phyloP scores from a whole-genome alignment of 768 basidiomycete species.

The Tulasnella sp. region DNA sequence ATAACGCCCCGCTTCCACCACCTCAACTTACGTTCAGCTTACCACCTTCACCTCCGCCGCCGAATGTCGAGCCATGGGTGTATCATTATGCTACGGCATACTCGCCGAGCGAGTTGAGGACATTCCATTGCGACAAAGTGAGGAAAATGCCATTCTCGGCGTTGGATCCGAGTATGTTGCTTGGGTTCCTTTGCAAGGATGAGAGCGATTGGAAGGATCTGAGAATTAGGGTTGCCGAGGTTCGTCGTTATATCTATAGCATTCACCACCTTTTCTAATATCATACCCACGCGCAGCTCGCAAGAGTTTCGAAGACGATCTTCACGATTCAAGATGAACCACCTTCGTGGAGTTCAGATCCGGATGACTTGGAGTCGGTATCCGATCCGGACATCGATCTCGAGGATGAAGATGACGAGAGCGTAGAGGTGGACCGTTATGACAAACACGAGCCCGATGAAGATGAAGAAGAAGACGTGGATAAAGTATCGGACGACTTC shows the following conservation, averaged over 20 bases:
- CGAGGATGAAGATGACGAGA: slow-evolving; percentile 21
- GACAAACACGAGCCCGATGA: slow-evolving; percentile 17
- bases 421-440: slow-evolving; percentile 32
- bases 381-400: slow-evolving; percentile 59
- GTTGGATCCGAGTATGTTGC: slow-evolving; percentile 92
- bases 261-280: neutral
- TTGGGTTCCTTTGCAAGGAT: slow-evolving; percentile 79
- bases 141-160: slow-evolving; percentile 86
- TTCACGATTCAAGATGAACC: slow-evolving; percentile 83
- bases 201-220: slow-evolving; percentile 82
- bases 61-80: slow-evolving; percentile 35
- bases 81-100: slow-evolving; percentile 66
- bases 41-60: slow-evolving; percentile 22
- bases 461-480: slow-evolving; percentile 30
- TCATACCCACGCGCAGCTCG: slow-evolving; percentile 27
- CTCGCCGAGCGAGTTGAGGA: slow-evolving; percentile 54
- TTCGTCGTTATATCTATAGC: slow-evolving; percentile 27
- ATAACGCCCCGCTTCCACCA: slow-evolving; percentile 3
- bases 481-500: slow-evolving; percentile 31
- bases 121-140: slow-evolving; percentile 94
- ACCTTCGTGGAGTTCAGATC: slow-evolving; percentile 55
- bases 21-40: slow-evolving; percentile 26
- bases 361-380: slow-evolving; percentile 59
- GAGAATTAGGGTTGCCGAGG: slow-evolving; percentile 53
- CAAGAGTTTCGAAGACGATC: slow-evolving; percentile 42